phyloP scores from a whole-genome alignment of 176 grass and related monocot species.

The Hordeum marinum region DNA sequence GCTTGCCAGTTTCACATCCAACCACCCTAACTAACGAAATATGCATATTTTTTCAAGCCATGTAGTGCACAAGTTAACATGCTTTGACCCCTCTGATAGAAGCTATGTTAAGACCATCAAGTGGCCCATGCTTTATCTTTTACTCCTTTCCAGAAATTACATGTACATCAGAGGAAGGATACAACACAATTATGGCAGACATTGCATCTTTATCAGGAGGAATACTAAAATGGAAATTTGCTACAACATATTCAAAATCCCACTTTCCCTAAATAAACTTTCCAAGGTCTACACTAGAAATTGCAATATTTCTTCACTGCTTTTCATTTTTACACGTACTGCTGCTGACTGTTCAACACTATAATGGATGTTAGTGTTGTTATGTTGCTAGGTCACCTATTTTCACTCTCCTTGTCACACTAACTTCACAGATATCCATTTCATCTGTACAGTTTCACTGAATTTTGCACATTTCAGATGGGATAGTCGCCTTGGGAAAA shows the following conservation, averaged over 20 bases:
- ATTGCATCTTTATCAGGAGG: neutral
- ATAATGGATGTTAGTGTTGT: neutral
- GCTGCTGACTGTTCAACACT: neutral
- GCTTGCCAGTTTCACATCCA: neutral
- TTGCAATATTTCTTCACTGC: neutral
- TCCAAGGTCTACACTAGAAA: neutral
- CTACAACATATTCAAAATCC: neutral
- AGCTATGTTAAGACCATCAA: neutral
- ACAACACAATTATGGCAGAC: neutral
- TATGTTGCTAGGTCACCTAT: neutral
- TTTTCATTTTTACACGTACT: neutral
- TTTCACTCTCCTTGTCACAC: neutral
- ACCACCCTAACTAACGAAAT: neutral
- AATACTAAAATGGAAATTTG: neutral
- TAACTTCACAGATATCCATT: neutral
- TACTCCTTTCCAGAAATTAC: neutral
- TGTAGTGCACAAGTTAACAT: neutral
- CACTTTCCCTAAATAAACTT: neutral
- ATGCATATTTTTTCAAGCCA: neutral
- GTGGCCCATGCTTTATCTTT: neutral
- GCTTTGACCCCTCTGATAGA: neutral
- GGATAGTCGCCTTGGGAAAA: slow-evolving; percentile 96
- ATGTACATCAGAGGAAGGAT: neutral
- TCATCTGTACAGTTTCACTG: slow-evolving; percentile 10
- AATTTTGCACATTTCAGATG: slow-evolving; percentile 53